A percentile compares a stretch with the other conserved stretches of the same genome.
phyloP scores from a whole-genome alignment of 495 filamentous ascomycete species.

The Cenococcum geophilum region DNA sequence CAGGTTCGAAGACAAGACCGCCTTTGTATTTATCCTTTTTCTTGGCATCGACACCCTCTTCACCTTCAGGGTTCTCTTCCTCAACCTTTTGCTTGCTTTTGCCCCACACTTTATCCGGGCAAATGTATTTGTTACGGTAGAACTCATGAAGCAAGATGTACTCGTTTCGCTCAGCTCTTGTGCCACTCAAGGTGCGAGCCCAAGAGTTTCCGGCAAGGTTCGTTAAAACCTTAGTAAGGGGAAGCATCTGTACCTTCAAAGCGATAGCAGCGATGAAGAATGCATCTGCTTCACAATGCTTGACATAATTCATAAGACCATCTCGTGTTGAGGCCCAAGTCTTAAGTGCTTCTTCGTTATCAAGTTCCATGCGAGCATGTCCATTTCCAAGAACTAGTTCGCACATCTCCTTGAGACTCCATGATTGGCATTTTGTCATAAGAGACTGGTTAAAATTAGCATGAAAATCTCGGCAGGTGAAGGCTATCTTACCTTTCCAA shows the following conservation, averaged over 20 bases:
- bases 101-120: constrained; percentile 80
- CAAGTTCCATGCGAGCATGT: constrained; percentile 67
- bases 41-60: constrained; percentile 63
- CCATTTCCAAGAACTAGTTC: constrained; percentile 71
- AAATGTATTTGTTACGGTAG: constrained; percentile 91
- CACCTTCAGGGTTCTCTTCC: constrained; percentile 65
- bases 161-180: constrained; percentile 94
- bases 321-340: constrained; percentile 78
- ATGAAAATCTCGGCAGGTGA: background rate
- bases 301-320: constrained; percentile 87
- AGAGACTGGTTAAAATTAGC: constrained; percentile 55
- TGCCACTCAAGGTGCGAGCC: constrained; percentile 92
- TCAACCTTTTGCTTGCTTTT: constrained; percentile 62
- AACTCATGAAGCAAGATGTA: constrained; percentile 99
- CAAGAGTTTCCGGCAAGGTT: constrained; percentile 97
- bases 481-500: constrained; percentile 61
- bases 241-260: constrained; percentile 80
- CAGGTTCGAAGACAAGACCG: constrained; percentile 94
- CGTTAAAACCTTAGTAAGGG: constrained; percentile 88
- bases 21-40: constrained; percentile 99
- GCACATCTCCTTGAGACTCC: constrained; percentile 97
- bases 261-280: constrained; percentile 91
- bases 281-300: constrained; percentile 88
- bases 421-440: constrained; percentile 95
- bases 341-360: constrained; percentile 80